Conservation (phyloP, 2,329 filamentous ascomycete genomes). For the Fusarium verticillioides region DNA sequence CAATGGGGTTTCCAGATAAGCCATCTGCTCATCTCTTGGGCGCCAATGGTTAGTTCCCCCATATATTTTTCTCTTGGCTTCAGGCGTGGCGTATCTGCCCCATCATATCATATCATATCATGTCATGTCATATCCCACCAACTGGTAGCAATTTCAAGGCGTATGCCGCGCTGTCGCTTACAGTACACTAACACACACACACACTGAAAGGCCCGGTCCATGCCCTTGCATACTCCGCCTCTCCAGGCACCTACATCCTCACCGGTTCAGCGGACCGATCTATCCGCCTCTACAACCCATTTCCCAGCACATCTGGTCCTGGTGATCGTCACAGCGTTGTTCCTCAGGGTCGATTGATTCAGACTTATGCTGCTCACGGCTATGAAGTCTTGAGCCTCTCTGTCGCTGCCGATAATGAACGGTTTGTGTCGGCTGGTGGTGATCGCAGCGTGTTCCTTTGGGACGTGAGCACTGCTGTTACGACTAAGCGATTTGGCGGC, state of each 20-base stretch:
- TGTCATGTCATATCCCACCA: neutral
- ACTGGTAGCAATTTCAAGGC: conserved; percentile 7
- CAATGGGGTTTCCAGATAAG: conserved; percentile 59
- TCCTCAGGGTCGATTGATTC: conserved; percentile 74
- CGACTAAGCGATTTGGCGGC: conserved; percentile 77
- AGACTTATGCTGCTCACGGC: conserved; percentile 89
- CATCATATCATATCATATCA: neutral
- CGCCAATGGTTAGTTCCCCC: conserved; percentile 62
- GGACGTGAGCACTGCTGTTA: conserved; percentile 87
- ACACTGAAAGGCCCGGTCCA: conserved; percentile 71
- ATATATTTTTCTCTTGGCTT: conserved; percentile 16
- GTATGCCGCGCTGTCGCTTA: conserved; percentile 36
- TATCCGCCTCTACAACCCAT: conserved; percentile 87
- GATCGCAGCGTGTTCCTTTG: conserved; percentile 93
- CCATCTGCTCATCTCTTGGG: conserved; percentile 67
- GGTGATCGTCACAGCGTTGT: conserved; percentile 45
- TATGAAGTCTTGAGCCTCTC: conserved; percentile 89
- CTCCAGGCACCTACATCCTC: conserved; percentile 80
- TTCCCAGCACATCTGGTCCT: conserved; percentile 57
- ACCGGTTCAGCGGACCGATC: conserved; percentile 87
- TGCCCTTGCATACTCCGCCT: conserved; percentile 77
- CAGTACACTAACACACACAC: conserved; percentile 9
- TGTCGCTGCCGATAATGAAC: conserved; percentile 80
- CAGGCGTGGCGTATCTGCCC: conserved; percentile 27
- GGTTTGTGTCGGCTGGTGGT: conserved; percentile 87